Evolutionary conservation across 2,329 filamentous ascomycete species (phyloP).

Genomic region (Teratosphaeriaceae sp.): DNA sequence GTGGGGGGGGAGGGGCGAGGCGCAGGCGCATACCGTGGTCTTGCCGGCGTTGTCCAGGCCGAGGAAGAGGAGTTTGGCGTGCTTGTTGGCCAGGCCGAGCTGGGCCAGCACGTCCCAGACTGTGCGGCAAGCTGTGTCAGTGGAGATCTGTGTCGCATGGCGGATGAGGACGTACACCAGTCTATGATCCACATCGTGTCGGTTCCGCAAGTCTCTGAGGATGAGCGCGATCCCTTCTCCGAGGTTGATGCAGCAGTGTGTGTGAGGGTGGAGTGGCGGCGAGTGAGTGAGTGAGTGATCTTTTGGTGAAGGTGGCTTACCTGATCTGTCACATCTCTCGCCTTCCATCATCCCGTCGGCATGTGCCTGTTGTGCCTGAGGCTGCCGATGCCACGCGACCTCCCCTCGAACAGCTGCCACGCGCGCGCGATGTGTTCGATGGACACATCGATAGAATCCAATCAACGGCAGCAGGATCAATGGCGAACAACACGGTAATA

Average conservation of each 20-base stretch:
- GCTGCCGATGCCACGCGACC: too few species aligned
- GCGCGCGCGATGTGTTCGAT: too few species aligned
- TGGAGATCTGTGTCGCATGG: not conserved
- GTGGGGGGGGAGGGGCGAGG: not conserved
- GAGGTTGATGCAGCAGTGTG: too few species aligned
- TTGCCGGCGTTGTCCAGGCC: conserved; percentile 93
- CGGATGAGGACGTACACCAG: conserved; percentile 64
- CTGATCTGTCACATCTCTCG: too few species aligned
- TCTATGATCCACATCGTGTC: conserved; percentile 80
- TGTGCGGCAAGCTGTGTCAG: conserved; percentile 30
- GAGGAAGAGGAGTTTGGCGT: conserved; percentile 89
- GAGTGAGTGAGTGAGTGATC: too few species aligned
- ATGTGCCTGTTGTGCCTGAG: too few species aligned
- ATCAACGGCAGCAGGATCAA: not conserved
- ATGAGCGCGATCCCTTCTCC: not conserved
- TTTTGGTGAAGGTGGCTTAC: not conserved
- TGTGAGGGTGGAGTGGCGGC: not conserved
- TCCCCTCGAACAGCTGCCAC: too few species aligned
- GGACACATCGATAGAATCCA: too few species aligned
- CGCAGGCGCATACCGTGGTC: conserved; percentile 53
- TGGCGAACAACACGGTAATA: conserved; percentile 14
- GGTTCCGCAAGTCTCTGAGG: not conserved
- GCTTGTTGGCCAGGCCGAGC: conserved; percentile 87
- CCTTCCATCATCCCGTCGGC: too few species aligned
- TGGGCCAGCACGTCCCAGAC: conserved; percentile 87